These are phyloP conservation scores for Podospora appendiculata DNA, from an alignment of 495 filamentous ascomycete species.

Conservation along the genomic window DNA sequence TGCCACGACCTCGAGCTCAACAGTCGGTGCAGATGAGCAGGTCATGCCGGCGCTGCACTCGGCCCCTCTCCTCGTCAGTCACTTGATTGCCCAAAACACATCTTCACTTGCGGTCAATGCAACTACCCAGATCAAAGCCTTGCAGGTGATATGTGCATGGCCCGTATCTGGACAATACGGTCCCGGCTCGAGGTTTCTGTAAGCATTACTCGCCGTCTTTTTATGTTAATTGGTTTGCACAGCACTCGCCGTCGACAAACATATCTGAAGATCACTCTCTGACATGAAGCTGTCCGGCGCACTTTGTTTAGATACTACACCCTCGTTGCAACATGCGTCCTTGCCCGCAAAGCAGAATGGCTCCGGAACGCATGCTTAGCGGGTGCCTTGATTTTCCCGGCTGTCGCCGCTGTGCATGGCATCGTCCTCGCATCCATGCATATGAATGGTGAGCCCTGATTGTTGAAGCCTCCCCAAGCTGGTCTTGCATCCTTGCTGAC, in stretches of 20 bases:
- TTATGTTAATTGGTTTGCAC: too few relatives aligned
- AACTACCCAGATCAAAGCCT: slow-evolving; percentile 15
- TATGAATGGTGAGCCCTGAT: too few relatives aligned
- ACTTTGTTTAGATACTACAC: slow-evolving; percentile 44
- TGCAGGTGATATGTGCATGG: slow-evolving; percentile 52
- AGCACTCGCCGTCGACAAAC: too few relatives aligned
- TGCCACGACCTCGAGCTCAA: too few relatives aligned
- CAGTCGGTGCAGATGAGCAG: too few relatives aligned
- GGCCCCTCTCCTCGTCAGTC: background rate
- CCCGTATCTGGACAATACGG: slow-evolving; percentile 57
- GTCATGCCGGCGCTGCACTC: slow-evolving; percentile 5
- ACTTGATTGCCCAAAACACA: background rate
- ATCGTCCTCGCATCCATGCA: too few relatives aligned
- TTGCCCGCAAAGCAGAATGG: slow-evolving; percentile 50
- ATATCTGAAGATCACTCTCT: background rate
- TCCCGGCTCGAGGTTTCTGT: slow-evolving; percentile 47
- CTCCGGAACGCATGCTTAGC: slow-evolving; percentile 51
- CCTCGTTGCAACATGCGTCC: slow-evolving; percentile 48
- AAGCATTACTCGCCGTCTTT: slow-evolving; percentile 13
- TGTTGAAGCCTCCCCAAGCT: too few relatives aligned
- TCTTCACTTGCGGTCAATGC: slow-evolving; percentile 9
- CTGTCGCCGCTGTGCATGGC: slow-evolving; percentile 39
- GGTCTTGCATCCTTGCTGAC: too few relatives aligned
- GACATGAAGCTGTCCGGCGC: background rate
- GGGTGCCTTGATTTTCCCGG: slow-evolving; percentile 53